These are phyloP conservation scores for Smithsoniella earleae DNA, from an alignment of 163 green algal genomes.

Conservation along the genomic window DNA sequence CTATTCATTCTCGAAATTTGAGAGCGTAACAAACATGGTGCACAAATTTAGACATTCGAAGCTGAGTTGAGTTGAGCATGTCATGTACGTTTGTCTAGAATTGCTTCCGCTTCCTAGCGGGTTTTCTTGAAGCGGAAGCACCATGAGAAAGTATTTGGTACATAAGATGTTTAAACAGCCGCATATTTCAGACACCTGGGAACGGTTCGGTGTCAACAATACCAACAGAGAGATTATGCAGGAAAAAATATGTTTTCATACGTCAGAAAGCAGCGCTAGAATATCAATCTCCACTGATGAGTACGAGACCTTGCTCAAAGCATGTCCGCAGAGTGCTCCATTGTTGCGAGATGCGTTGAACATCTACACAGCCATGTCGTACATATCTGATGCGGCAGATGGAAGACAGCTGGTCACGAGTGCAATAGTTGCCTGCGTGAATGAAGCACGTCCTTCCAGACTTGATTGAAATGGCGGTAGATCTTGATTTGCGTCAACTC, in stretches of 20 bases:
- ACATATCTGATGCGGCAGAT: neutral
- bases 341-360: constrained; percentile 8
- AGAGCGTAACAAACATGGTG: too few species aligned
- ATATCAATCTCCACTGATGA: neutral
- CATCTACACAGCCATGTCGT: constrained; percentile 5
- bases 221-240: neutral
- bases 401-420: neutral
- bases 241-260: constrained; percentile 4
- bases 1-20: too few species aligned
- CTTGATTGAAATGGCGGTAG: neutral
- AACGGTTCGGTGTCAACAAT: neutral
- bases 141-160: too few species aligned
- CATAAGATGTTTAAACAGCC: neutral
- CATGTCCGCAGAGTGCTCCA: neutral
- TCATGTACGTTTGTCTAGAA: too few species aligned
- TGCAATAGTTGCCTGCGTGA: constrained; percentile 22
- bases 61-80: too few species aligned
- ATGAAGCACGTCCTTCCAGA: neutral
- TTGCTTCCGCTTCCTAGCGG: too few species aligned
- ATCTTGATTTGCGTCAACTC: neutral
- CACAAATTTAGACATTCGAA: too few species aligned
- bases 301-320: neutral
- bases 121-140: too few species aligned
- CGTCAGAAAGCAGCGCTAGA: neutral
- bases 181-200: neutral